These are phyloP conservation scores for Pilobolus umbonatus DNA, from an alignment of 192 early-diverging fungal species.

Conservation along the genomic window DNA sequence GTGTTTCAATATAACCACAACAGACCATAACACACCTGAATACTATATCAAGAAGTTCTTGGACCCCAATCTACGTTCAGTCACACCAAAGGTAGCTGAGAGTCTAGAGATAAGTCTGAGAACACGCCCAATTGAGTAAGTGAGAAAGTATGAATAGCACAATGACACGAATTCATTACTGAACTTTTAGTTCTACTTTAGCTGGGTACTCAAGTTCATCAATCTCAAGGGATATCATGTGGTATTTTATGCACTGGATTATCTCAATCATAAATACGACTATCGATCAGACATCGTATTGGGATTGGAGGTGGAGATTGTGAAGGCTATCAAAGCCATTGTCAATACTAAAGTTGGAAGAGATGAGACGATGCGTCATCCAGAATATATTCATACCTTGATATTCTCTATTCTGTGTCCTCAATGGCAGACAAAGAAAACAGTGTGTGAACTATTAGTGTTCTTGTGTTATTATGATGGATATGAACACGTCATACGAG, in stretches of 20 bases:
- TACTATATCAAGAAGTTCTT: slow-evolving; percentile 48
- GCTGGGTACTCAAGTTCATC: slow-evolving; percentile 75
- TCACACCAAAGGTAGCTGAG: slow-evolving; percentile 40
- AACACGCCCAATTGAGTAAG: slow-evolving; percentile 49
- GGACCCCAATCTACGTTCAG: slow-evolving; percentile 39
- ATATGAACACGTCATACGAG: slow-evolving; percentile 65
- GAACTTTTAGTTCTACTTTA: slow-evolving; percentile 7
- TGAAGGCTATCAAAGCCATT: slow-evolving; percentile 71
- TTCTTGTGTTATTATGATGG: slow-evolving; percentile 74
- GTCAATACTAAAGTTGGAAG: slow-evolving; percentile 68
- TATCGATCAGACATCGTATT: slow-evolving; percentile 53
- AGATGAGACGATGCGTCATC: slow-evolving; percentile 62
- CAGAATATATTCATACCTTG: slow-evolving; percentile 65
- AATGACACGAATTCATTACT: background rate
- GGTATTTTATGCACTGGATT: slow-evolving; percentile 56
- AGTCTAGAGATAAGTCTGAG: slow-evolving; percentile 52
- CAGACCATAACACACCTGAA: slow-evolving; percentile 48
- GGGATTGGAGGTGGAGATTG: slow-evolving; percentile 71
- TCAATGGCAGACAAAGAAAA: slow-evolving; percentile 62
- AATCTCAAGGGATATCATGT: slow-evolving; percentile 67
- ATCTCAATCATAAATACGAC: background rate
- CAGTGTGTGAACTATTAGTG: slow-evolving; percentile 68
- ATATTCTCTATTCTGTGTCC: slow-evolving; percentile 75
- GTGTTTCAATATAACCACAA: background rate
- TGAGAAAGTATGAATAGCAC: background rate